These are phyloP conservation scores for Cercospora zeina DNA, from an alignment of 2,329 filamentous ascomycete species.

Conservation along the genomic window DNA sequence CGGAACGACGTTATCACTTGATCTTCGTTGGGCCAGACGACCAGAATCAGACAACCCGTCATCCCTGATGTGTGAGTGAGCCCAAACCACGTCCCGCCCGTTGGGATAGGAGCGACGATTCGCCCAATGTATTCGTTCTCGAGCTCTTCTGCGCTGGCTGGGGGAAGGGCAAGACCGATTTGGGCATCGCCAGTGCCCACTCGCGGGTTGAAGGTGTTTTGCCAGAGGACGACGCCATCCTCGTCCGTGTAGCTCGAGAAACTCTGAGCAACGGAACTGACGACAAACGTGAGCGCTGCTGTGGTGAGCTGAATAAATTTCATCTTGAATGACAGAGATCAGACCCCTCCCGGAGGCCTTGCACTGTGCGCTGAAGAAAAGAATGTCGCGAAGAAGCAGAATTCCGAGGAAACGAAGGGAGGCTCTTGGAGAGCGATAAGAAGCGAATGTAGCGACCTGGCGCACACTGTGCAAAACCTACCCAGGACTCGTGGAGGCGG, in stretches of 20 bases:
- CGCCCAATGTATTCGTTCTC: constrained; percentile 61
- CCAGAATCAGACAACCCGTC: constrained; percentile 59
- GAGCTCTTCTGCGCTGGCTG: constrained; percentile 43
- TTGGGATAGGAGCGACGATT: constrained; percentile 50
- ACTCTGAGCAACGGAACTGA: constrained; percentile 31
- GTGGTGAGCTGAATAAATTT: constrained; percentile 26
- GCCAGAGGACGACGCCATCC: constrained; percentile 58
- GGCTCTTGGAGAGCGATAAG: constrained; percentile 21
- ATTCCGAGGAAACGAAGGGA: constrained; percentile 25
- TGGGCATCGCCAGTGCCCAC: constrained; percentile 51
- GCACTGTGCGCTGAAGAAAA: constrained; percentile 24
- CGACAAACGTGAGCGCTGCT: constrained; percentile 27
- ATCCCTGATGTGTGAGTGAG: constrained; percentile 59
- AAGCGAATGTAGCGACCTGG: not conserved
- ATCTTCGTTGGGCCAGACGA: constrained; percentile 58
- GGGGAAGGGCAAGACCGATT: constrained; percentile 57
- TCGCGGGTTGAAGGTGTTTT: constrained; percentile 48
- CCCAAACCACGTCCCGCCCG: constrained; percentile 58
- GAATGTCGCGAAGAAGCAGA: constrained; percentile 20
- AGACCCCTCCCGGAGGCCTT: constrained; percentile 29
- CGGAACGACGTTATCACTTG: constrained; percentile 60
- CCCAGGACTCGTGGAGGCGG: not conserved
- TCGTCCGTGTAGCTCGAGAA: constrained; percentile 38
- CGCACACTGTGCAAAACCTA: constrained; percentile 8
- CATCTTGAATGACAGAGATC: constrained; percentile 24